phyloP scores from a whole-genome alignment of 345 rosid species.

The Populus nigra region DNA sequence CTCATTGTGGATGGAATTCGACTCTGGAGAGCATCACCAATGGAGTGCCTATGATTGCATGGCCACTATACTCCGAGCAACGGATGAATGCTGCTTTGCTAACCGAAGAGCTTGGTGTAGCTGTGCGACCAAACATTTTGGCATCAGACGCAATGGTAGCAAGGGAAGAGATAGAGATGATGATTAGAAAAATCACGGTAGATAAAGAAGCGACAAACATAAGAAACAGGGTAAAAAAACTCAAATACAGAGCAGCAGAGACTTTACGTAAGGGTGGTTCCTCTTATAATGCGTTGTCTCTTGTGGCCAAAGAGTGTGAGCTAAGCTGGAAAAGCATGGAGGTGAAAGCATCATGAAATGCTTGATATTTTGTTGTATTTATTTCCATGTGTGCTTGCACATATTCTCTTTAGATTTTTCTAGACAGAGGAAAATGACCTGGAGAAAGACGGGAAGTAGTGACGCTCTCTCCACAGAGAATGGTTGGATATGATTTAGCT shows the following conservation, averaged over 20 bases:
- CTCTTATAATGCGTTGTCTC: constrained; percentile 13
- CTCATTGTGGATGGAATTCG: constrained; percentile 78
- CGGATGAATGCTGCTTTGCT: constrained; percentile 62
- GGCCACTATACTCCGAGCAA: constrained; percentile 80
- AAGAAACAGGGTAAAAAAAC: constrained; percentile 5
- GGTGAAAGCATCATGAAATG: too few relatives aligned
- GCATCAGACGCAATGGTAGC: neutral
- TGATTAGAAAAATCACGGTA: constrained; percentile 23
- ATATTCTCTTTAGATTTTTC: too few relatives aligned
- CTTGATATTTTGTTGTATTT: too few relatives aligned
- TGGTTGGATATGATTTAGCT: too few relatives aligned
- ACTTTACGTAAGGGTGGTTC: constrained; percentile 16
- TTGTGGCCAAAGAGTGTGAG: constrained; percentile 11
- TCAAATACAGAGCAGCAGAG: neutral
- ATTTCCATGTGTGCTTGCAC: too few relatives aligned
- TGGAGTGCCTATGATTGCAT: constrained; percentile 63
- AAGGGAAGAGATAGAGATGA: constrained; percentile 20
- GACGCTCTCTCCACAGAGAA: too few relatives aligned
- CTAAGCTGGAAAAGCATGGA: neutral
- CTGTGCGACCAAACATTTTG: constrained; percentile 1
- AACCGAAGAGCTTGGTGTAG: constrained; percentile 22
- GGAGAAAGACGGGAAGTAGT: too few relatives aligned
- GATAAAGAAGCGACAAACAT: constrained; percentile 9
- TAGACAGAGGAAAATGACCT: too few relatives aligned
- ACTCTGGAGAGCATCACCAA: constrained; percentile 46